Base-by-base conservation (phyloP, 2,329 filamentous ascomycete species). In the Madurella fahalii region DNA sequence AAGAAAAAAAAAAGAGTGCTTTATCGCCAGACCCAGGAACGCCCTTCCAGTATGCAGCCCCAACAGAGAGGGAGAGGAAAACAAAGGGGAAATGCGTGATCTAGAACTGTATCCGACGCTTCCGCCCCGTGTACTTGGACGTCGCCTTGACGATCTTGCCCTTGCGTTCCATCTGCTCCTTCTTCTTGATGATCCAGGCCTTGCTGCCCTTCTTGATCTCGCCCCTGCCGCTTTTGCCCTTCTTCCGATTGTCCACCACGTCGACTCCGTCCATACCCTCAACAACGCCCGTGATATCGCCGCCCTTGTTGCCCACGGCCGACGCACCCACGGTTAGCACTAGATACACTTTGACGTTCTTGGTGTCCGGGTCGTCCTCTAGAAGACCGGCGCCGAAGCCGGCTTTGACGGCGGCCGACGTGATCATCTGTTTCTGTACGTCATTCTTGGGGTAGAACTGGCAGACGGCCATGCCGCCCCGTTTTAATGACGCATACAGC, bases 361-460 rank as follows among this genome's bases (percentile, higher is more conserved):
- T 99, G 39, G 94, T 99, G 42, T 91, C 93, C 0, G 89, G 89
- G 69, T 97, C 93, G 71, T 99, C 94, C 71, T 97, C 93, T 46
- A 99, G 76, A 34, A 99, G 81, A 74, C 94, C 94, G 0, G 94
- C 94, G 46, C 94, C 93, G 66, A 99, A 99, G 0, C 94, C 94
- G 1, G 94, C 94, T 67, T 89, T 91, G 58, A 97, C 87, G 0
- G 94, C 94, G 0, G 94, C 94, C 56, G 83, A 81, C 49, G 86
- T 90, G 63, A 99, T 95, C 92, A 99, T 96, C 66, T 82, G 84
- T 67, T 92, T 83, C 74, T 99, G 94, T 59, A 83, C 79, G 63
- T 95, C 88, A 69, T 99, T 97, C 74, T 96, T 96, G 2, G 94
- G 94, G 70, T 99, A 99, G 71, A 99, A 99, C 67, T 99, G 94